A percentile compares a stretch with the other conserved stretches of the same genome.
Conservation (phyloP, 2,329 filamentous ascomycete species). For the Paracorniculantispora psalliotae region DNA sequence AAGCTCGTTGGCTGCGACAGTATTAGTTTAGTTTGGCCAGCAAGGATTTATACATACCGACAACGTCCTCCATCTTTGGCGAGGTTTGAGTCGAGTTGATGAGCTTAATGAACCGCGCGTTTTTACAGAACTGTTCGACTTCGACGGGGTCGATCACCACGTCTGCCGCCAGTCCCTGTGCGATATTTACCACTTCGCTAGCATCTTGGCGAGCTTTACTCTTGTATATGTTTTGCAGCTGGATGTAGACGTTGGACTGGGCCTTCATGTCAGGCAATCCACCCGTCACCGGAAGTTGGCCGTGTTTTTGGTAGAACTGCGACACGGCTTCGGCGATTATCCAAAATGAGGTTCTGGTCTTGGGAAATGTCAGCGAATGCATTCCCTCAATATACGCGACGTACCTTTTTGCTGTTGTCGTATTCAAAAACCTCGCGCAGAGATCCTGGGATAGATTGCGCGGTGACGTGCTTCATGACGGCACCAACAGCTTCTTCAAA, state of each 20-base stretch:
- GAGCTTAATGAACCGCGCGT: conserved; percentile 86
- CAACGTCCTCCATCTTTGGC: conserved; percentile 46
- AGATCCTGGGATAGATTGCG: conserved; percentile 60
- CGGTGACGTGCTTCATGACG: conserved; percentile 79
- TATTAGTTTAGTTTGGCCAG: conserved; percentile 2
- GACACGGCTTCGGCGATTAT: conserved; percentile 76
- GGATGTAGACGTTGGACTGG: conserved; percentile 81
- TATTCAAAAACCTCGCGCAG: conserved; percentile 77
- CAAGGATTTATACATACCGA: conserved; percentile 42
- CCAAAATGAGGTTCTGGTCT: conserved; percentile 70
- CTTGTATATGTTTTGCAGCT: conserved; percentile 91
- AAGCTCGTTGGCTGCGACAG: conserved; percentile 45
- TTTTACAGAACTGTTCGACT: conserved; percentile 91
- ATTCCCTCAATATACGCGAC: conserved; percentile 15
- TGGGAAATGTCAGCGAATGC: conserved; percentile 22
- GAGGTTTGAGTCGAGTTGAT: conserved; percentile 52
- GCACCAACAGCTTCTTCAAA: conserved; percentile 87
- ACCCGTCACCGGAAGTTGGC: conserved; percentile 75
- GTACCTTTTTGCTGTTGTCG: conserved; percentile 46
- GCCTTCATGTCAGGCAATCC: conserved; percentile 97
- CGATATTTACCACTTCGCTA: conserved; percentile 64
- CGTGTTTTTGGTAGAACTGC: conserved; percentile 68
- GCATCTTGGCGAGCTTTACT: conserved; percentile 74
- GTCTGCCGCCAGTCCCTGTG: conserved; percentile 48
- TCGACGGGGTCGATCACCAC: conserved; percentile 61